Evolutionary conservation across 2,329 filamentous ascomycete genomes (phyloP), one percentile per base, ranked within the genome.

Genomic region (Harringtonia lauricola): DNA sequence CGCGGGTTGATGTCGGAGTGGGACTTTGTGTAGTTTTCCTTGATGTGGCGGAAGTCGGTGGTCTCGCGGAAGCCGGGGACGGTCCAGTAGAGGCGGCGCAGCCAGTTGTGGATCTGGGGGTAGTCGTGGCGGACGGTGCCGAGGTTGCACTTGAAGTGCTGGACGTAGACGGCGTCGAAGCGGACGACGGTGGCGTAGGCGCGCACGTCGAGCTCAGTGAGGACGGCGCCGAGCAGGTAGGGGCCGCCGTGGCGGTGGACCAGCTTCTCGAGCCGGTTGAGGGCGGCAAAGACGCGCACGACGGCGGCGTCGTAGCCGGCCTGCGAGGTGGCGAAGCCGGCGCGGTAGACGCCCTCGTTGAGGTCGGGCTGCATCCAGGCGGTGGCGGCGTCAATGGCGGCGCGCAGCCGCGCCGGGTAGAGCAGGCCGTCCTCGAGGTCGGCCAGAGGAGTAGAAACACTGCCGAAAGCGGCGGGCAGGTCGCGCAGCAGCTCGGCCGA

Each of bases 71-170:
- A 77, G 0, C 68, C 74, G 17, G 59, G 52, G 1, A 72, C 64
- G 46, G 72, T 69, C 67, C 71, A 78, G 59, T 79, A 81, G 55
- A 79, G 54, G 29, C 66, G 65, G 58, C 70, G 75, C 49, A 81
- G 50, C 74, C 76, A 81, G 49, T 77, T 74, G 54, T 77, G 66
- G 44, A 81, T 52, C 12, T 72, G 65, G 1, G 77, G 77, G 51
- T 81, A 81, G 44, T 74, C 67, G 52, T 74, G 70, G 7, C 78
- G 61, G 35, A 82, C 69, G 12, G 64, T 79, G 3, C 76, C 74
- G 26, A 81, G 56, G 55, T 81, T 81, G 52, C 74, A 77, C 60
- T 81, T 81, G 64, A 81, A 81, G 57, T 81, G 76, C 62, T 81
- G 75, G 13, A 76, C 74, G 53, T 81, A 82, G 4, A 76, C 70